A percentile compares a stretch with the other conserved stretches of the same genome.
Conservation (phyloP, 192 early-diverging fungal species). For the Obelidium mucronatum region DNA sequence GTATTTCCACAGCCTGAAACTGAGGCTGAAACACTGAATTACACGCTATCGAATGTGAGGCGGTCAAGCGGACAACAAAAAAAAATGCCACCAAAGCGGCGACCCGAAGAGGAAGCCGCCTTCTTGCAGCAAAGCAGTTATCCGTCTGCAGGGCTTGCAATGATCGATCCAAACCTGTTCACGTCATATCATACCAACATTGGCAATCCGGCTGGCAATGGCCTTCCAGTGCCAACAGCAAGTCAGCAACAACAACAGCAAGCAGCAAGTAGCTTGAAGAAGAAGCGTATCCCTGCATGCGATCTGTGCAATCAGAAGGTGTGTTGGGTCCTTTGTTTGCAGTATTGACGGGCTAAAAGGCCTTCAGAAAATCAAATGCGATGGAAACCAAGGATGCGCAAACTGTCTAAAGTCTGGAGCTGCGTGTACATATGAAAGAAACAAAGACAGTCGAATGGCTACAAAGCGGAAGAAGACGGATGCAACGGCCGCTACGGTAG, state of each 20-base stretch:
- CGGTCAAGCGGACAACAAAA: too few species aligned
- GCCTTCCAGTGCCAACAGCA: not conserved
- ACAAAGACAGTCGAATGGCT: too few species aligned
- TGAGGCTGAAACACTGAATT: too few species aligned
- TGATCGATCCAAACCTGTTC: too few species aligned
- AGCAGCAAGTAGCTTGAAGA: not conserved
- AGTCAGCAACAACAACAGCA: not conserved
- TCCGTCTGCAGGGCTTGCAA: too few species aligned
- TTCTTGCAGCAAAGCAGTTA: not conserved
- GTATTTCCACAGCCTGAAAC: too few species aligned
- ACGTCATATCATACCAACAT: too few species aligned
- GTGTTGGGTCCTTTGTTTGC: not conserved
- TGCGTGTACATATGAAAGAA: constrained; percentile 66
- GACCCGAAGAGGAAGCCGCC: not conserved
- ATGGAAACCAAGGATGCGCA: constrained; percentile 79
- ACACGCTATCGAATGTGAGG: too few species aligned
- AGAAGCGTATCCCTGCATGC: constrained; percentile 18
- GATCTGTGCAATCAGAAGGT: constrained; percentile 27
- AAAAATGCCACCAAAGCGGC: not conserved
- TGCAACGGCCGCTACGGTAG: too few species aligned
- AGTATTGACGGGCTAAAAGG: not conserved
- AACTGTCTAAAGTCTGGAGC: constrained; percentile 75
- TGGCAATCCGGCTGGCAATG: too few species aligned
- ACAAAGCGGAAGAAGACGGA: too few species aligned
- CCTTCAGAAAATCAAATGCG: constrained; percentile 82